Base-by-base conservation (phyloP, 495 filamentous ascomycete species). In the Parmelia sp. region DNA sequence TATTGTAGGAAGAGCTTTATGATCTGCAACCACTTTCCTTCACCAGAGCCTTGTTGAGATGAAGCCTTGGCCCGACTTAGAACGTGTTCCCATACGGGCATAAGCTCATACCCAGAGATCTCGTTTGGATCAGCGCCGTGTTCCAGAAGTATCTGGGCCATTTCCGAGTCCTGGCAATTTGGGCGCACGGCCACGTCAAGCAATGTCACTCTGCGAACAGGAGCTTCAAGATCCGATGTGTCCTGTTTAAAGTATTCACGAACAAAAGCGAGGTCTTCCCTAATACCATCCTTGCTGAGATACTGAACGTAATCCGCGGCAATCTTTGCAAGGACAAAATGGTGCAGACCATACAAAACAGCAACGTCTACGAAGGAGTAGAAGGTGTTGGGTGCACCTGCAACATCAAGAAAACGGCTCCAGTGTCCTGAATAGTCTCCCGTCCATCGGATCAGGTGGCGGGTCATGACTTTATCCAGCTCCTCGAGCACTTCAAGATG, bases 71-170 rank as follows among this genome's bases (percentile, higher is more conserved):
- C 47, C 8, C 47, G 47, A 9, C 29, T 51, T 4, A 51, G 12
- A 12, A 51, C 47, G 25, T 51, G 10, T 7, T 29, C 25, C 23
- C 47, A 51, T 51, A 51, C 47, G 14, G 47, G 17, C 29, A 23
- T 27, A 3, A 1, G 47, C 25, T 51, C 47, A 25, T 27, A 51
- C 23, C 47, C 47, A 51, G 47, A 51, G 2, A 6, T 4, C 25
- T 51, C 47, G 25, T 51, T 51, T 51, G 47, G 47, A 51, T 51
- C 47, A 14, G 47, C 47, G 25, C 23, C 47, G 25, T 51, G 25
- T 51, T 51, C 47, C 4, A 51, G 25, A 25, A 51, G 47, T 15
- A 51, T 51, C 23, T 51, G 47, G 11, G 25, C 47, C 47, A 29
- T 51, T 51, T 51, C 47, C 12, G 47, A 51, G 25, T 25, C 47